Base-by-base conservation (phyloP, 2,329 filamentous ascomycete species). In the Periconia sp. region DNA sequence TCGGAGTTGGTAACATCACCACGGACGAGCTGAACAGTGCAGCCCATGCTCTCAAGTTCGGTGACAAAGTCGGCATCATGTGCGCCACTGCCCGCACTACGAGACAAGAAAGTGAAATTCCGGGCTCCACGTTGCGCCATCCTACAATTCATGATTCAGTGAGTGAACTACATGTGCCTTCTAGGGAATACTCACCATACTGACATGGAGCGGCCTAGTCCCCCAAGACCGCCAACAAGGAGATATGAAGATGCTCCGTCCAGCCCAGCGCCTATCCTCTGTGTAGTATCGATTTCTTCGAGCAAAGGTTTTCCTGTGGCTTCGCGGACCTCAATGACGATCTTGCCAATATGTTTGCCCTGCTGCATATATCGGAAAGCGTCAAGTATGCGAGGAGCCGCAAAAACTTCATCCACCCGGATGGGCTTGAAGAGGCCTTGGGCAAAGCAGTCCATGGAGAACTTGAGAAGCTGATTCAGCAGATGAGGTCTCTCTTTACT, bases 291-390 rank as follows among this genome's bases (percentile, higher is more conserved):
- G 18, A 27, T 18, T 27, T 14, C 31, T 6, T 9, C 15, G 20
- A 35, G 20, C 10, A 41, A 42, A 14, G 14, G 23, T 14, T 45
- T 27, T 3, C 49, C 30, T 6, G 37, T 30, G 6, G 47, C 17
- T 18, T 56, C 41, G 30, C 33, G 54, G 43, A 56, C 48, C 9
- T 60, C 50, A 11, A 78, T 54, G 9, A 77, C 71, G 2, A 77
- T 59, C 57, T 77, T 78, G 9, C 77, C 76, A 1, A 72, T 69
- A 46, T 76, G 74, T 14, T 65, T 66, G 0, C 75, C 72, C 11
- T 60, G 51, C 17, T 69, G 68, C 41, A 78, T 67, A 49, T 61
- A 64, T 6, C 60, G 44, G 30, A 77, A 59, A 0, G 71, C 73
- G 1, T 58, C 56, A 2, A 56, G 44, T 8, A 75, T 53, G 0